Base-by-base conservation (phyloP, 164 flowering plant species). In the Amborella trichopoda region DNA sequence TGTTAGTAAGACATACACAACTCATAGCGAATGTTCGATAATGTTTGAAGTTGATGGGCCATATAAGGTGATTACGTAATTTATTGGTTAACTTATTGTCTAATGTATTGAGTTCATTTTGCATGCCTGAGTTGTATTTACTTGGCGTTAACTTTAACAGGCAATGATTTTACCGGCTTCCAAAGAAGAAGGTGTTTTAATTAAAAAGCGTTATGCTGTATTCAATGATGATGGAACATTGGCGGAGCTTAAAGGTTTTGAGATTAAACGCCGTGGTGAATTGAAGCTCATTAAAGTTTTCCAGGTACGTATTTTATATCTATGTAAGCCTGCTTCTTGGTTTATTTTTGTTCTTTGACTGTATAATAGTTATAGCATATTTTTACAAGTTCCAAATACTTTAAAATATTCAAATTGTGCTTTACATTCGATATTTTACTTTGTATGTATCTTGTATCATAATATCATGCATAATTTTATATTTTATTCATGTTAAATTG, bases 1-100 rank as follows among this genome's bases (percentile, higher is more conserved):
- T 44, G 37, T 84, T 41, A 74, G 51, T 36, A 93, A 81, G 65
- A 79, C 77, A 21, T 93, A 93, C 62, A 46, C 70, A 42, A 85
- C 83, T 23, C 95, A 85, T 52, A 83, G 91, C 44, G 99, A 93
- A 70, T 93, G 99, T 75, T 93, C 99, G 36, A 93, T 93, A 67
- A 96, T 88, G 56, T 93, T 93, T 75, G 99, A 93, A 76, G 99
- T 93, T 62, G 99, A 93, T 75, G 99, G 99, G 41, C 99, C 99
- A 41, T 93, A 93, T 69, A 93, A 93, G 95, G 99, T 91, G 62
- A 63, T 20, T 23, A 18, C 30, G 19, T 6, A 27, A 26, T n/a
- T n/a, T n/a, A n/a, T n/a, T n/a, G n/a, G n/a, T n/a, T n/a, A n/a
- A n/a, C n/a, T n/a, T n/a, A n/a, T n/a, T n/a, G n/a, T n/a, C n/a